Base-by-base conservation (phyloP, 495 filamentous ascomycete genomes). In the Penicillium crystallinum region DNA sequence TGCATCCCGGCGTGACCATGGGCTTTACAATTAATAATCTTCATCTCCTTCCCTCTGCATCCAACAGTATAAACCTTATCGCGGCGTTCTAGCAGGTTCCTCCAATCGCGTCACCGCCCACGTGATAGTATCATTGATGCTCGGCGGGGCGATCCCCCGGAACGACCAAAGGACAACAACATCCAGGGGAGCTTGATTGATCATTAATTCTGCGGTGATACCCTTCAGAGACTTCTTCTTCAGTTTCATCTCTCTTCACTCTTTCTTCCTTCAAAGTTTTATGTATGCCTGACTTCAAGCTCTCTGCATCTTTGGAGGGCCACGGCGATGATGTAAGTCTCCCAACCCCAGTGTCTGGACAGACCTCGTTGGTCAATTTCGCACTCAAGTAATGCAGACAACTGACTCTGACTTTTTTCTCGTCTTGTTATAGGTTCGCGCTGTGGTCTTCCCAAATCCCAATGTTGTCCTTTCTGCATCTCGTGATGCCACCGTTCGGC, bases 401-500 rank as follows among this genome's bases (percentile, higher is more conserved):
- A 47, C 51, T 62, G 29, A 63, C 46, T 14, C 18, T 23, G 27
- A 46, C 50, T 49, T 49, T 52, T 49, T 46, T 44, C 27, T 51
- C 58, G 12, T 3, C 34, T 22, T 59, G n/a, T n/a, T n/a, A n/a
- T n/a, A 98, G 93, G 93, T 99, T 64, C 90, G 93, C 55, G 83
- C 81, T 55, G 89, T 99, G 56, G 75, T 74, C 64, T 97, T 93
- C 63, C 89, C 91, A 14, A 74, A 77, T 40, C 73, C 87, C 49
- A 82, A 87, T 55, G 70, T 82, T 42, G 72, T 96, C 27, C 67
- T 95, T 51, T 95, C 93, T 11, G 88, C 89, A 18, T 96, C 92
- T 47, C 81, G 95, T 68, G 95, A 97, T 77, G 83, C 83, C 49
- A 96, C 91, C 3, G 91, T 96, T 34, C 85, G 91, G 30, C 66